phyloP scores from a whole-genome alignment of 192 early-diverging fungal species.

The Gonapodya prolifera region DNA sequence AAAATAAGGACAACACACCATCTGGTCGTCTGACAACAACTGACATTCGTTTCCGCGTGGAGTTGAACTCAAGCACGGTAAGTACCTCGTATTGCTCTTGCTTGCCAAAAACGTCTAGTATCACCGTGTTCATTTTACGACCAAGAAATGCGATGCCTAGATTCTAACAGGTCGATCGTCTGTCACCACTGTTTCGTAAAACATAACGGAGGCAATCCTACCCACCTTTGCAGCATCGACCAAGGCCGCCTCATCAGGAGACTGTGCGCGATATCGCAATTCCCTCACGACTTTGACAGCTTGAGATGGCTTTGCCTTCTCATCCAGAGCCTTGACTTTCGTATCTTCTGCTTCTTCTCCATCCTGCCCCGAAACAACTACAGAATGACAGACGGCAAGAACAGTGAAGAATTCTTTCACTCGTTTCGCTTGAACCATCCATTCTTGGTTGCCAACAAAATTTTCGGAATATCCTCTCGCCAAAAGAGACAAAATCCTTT shows the following conservation, averaged over 20 bases:
- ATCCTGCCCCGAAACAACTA: slow-evolving; percentile 57
- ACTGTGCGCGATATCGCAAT: slow-evolving; percentile 55
- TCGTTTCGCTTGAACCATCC: slow-evolving; percentile 47
- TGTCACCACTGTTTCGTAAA: too few species aligned
- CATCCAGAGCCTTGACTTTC: slow-evolving; percentile 14
- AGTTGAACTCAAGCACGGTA: slow-evolving; percentile 76
- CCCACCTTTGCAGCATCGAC: slow-evolving; percentile 65
- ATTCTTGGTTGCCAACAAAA: slow-evolving; percentile 58
- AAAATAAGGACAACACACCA: slow-evolving; percentile 62
- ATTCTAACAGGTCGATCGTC: slow-evolving; percentile 58
- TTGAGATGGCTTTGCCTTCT: slow-evolving; percentile 15
- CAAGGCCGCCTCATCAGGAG: slow-evolving; percentile 76
- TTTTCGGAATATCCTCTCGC: too few species aligned
- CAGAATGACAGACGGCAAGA: slow-evolving; percentile 88
- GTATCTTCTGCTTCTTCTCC: slow-evolving; percentile 20
- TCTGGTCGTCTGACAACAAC: slow-evolving; percentile 62
- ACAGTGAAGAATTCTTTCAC: slow-evolving; percentile 76
- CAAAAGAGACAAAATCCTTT: too few species aligned
- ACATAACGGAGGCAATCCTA: too few species aligned
- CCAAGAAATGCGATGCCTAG: slow-evolving; percentile 63
- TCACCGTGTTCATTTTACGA: slow-evolving; percentile 34
- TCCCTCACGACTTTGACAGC: slow-evolving; percentile 21
- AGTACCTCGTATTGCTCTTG: slow-evolving; percentile 60
- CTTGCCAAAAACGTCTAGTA: slow-evolving; percentile 57
- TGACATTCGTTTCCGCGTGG: slow-evolving; percentile 90